Base-by-base conservation (phyloP, 495 filamentous ascomycete species). In the Xylaria scruposa region DNA sequence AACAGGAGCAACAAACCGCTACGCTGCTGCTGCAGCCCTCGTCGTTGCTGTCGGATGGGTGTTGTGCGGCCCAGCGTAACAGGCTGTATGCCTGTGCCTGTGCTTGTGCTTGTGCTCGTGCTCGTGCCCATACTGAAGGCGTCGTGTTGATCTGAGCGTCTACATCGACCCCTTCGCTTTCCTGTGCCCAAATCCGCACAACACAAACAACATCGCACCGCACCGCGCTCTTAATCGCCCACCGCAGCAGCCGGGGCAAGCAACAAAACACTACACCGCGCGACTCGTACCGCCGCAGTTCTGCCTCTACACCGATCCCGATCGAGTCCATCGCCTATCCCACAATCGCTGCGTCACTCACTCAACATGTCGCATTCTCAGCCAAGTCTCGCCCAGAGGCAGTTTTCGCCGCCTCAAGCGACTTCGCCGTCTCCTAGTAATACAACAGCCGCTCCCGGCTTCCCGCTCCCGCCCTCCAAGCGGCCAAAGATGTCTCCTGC, bases 401-500 rank as follows among this genome's bases (percentile, higher is more conserved):
- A 79, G 67, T 84, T 80, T 66, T 80, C 81, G 58, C 77, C 77
- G 59, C 75, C 82, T 2, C 81, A 83, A 21, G 78, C 62, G 40
- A 26, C 81, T 31, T 78, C 81, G 42, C 75, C 83, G 2, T 84
- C 82, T 19, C 78, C 80, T 2, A 70, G 31, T n/a, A 71, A 67
- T 44, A 21, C 63, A 70, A 51, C 63, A 42, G 40, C 73, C 8
- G 76, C 77, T 21, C 71, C 74, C 0, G 54, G 47, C 2, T 83
- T 75, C 51, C 51, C 78, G 31, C 79, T 87, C 58, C 90, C 90
- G 21, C 86, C 88, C 0, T 88, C 81, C 64, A 92, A 97, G 80
- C 87, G 92, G 58, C 88, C 88, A 68, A 89, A 89, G 26, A 82
- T 94, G 17, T 94, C 92, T 33, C 89, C 92, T 31, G 88, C 88